Evolutionary conservation across 169 alveolate species (phyloP).

Genomic region (Plasmodium billcollinsi): DNA sequence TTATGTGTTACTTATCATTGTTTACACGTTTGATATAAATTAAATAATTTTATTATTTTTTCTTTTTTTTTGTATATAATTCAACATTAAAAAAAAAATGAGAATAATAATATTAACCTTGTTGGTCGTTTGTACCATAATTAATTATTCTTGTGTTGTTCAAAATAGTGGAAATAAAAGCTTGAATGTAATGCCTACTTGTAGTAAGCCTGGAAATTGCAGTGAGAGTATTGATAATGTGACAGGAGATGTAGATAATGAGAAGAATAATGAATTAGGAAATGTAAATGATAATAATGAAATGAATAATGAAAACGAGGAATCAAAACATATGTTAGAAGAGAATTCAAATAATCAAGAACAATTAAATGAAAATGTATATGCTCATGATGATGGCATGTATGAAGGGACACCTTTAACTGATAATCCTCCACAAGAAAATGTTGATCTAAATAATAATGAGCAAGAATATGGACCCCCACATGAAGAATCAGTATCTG

Average conservation of each 20-base stretch:
- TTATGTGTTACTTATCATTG: not conserved
- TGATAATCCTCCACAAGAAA: not conserved
- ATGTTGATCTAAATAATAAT: not conserved
- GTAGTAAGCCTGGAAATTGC: constrained; percentile 16
- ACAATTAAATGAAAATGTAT: no score
- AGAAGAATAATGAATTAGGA: not conserved
- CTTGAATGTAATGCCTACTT: constrained; percentile 25
- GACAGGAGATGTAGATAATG: not conserved
- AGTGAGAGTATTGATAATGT: not conserved
- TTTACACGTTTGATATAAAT: no score
- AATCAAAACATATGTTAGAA: no score
- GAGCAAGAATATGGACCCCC: not conserved
- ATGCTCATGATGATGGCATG: no score
- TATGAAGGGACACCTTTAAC: no score
- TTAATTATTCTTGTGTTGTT: constrained; percentile 11
- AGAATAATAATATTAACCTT: not conserved
- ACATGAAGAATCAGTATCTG: no score
- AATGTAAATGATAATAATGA: not conserved
- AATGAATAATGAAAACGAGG: not conserved
- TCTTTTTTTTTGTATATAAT: not conserved
- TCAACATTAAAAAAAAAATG: constrained; percentile 13
- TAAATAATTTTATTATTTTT: not conserved
- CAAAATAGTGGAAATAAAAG: constrained; percentile 7
- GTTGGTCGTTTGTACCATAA: not conserved
- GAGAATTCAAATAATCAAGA: no score